These are phyloP conservation scores for Trypanosoma caninum DNA, from an alignment of 208 protist genomes.

Conservation along the genomic window DNA sequence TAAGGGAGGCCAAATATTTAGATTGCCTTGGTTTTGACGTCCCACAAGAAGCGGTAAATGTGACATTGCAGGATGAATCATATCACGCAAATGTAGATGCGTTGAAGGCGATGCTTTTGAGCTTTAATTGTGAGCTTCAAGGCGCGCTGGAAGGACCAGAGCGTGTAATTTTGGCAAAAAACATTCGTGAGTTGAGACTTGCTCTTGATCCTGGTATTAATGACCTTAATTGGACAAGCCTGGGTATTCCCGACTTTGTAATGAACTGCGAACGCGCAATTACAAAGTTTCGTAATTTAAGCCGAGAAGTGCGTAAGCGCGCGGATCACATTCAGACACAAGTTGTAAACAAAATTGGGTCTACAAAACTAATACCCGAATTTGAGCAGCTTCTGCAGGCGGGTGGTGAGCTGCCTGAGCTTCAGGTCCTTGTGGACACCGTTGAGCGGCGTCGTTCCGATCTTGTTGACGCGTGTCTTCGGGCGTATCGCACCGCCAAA, in stretches of 20 bases:
- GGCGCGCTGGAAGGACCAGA: conserved; percentile 84
- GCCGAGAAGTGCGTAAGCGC: conserved; percentile 96
- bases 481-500: conserved; percentile 94
- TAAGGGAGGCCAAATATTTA: conserved; percentile 97
- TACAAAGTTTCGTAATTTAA: conserved; percentile 94
- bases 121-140: conserved; percentile 86
- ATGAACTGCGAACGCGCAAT: conserved; percentile 91
- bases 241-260: conserved; percentile 97
- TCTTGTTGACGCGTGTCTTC: conserved; percentile 80
- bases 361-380: conserved; percentile 78
- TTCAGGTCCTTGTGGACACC: conserved; percentile 91
- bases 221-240: conserved; percentile 98
- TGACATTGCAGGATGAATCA: conserved; percentile 97
- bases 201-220: conserved; percentile 92
- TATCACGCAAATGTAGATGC: conserved; percentile 95
- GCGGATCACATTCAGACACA: conserved; percentile 91
- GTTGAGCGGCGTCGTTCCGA: conserved; percentile 83
- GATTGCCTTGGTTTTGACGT: conserved; percentile 96
- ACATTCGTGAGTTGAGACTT: conserved; percentile 88
- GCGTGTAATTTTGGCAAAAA: conserved; percentile 84
- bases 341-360: conserved; percentile 89
- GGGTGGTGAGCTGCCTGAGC: conserved; percentile 83
- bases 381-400: conserved; percentile 76
- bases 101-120: conserved; percentile 93
- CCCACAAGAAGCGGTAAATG: conserved; percentile 95